These are phyloP conservation scores for Calonectria naviculata DNA, from an alignment of 2,329 filamentous ascomycete genomes.

Conservation along the genomic window DNA sequence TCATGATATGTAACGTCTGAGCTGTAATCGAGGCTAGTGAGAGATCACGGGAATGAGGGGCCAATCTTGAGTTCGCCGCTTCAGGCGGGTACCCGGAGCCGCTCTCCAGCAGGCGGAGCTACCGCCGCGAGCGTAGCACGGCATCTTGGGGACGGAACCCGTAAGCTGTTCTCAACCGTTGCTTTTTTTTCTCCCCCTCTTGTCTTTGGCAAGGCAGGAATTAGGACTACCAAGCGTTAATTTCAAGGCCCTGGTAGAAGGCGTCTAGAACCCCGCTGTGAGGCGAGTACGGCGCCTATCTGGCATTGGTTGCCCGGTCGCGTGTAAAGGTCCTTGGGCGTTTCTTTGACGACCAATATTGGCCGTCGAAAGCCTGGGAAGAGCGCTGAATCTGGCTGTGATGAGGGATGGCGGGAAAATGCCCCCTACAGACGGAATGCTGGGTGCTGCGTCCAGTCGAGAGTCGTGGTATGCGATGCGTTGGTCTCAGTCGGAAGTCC, in stretches of 20 bases:
- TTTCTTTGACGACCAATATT: constrained; percentile 1
- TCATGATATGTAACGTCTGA: neutral
- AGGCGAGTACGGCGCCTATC: neutral
- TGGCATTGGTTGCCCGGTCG: neutral
- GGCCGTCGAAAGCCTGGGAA: neutral
- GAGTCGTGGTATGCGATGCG: constrained; percentile 3
- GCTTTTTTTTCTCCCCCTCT: too few relatives aligned
- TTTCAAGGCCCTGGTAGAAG: neutral
- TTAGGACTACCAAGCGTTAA: too few relatives aligned
- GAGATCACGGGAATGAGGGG: constrained; percentile 5
- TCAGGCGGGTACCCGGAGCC: neutral
- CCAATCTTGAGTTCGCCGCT: neutral
- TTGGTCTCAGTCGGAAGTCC: constrained; percentile 6
- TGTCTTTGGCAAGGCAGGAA: neutral
- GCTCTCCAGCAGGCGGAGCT: neutral
- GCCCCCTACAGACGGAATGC: constrained; percentile 27
- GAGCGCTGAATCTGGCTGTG: neutral
- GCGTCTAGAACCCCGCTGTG: neutral
- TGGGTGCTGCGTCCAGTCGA: constrained; percentile 13
- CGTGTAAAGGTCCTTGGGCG: neutral
- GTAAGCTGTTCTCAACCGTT: neutral
- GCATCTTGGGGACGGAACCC: neutral
- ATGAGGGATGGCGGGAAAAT: neutral
- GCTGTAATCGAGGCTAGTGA: constrained; percentile 8
- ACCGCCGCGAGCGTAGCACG: neutral